Conservation (phyloP, 371 early-diverging fungal species). For the Basidiobolus meristosporus region DNA sequence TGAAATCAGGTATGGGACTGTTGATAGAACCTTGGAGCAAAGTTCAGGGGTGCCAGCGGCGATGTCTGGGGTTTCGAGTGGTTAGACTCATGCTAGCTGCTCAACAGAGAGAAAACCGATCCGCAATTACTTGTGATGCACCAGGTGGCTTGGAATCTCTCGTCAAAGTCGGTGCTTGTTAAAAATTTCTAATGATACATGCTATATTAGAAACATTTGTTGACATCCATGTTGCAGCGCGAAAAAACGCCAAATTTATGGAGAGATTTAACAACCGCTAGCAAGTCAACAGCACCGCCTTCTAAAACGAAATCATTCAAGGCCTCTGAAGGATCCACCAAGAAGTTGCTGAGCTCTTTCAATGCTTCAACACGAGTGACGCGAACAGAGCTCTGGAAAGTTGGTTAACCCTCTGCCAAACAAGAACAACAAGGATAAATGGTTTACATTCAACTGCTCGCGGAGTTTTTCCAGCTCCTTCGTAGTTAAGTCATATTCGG, state of each 20-base stretch:
- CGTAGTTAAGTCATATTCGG: no score
- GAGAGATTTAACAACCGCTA: conserved; percentile 12
- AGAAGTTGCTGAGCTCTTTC: conserved; percentile 16
- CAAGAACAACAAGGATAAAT: no score
- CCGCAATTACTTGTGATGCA: conserved; percentile 36
- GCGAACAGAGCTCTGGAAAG: no score
- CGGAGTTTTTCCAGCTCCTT: no score
- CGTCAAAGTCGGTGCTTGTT: conserved; percentile 25
- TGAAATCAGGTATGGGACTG: conserved; percentile 33
- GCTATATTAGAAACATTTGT: background rate
- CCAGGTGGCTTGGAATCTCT: conserved; percentile 32
- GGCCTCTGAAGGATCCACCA: conserved; percentile 22
- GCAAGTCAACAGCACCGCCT: conserved; percentile 19
- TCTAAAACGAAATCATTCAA: conserved; percentile 18
- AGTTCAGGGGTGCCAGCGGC: conserved; percentile 36
- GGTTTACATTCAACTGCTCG: no score
- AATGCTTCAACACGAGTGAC: conserved; percentile 14
- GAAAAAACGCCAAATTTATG: no score
- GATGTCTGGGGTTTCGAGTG: conserved; percentile 17
- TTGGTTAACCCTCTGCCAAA: no score
- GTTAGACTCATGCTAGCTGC: background rate
- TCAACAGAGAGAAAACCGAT: background rate
- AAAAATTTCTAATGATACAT: conserved; percentile 9
- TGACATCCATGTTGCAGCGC: no score
- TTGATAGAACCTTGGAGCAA: conserved; percentile 25